Evolutionary conservation across 202 grass and related monocot genomes (phyloP), one percentile per base, ranked within the genome.

Genomic region (Brachypodium distachyon): DNA sequence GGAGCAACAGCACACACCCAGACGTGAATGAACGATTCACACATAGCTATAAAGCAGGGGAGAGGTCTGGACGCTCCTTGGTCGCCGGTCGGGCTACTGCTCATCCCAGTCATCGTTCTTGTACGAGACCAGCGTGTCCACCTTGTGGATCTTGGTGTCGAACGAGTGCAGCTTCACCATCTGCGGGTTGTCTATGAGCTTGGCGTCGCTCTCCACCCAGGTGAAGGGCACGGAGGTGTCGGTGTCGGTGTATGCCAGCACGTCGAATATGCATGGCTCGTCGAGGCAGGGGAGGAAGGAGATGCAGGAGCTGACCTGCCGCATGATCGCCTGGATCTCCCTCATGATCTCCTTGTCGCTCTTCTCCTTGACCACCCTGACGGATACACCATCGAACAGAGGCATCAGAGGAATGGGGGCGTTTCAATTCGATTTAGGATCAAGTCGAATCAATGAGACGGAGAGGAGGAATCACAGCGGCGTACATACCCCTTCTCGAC

Each of bases 101-200:
- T 98, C 91, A 17, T 99, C 96, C 83, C 86, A 83, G 6, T 98
- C 91, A n/a, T 99, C 96, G 2, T 90, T 85, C 70, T 95, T 99
- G 85, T 99, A 99, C 1, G 91, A 99, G 14, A 99, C 96, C 29
- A 99, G 69, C 26, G 96, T 95, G 73, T 99, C 91, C 67, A 98
- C 96, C 82, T 98, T 98, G 61, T 98, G 96, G 73, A 98, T 95
- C 96, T 98, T 98, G 9, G 95, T 98, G 87, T 98, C 95, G 49
- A 98, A 98, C 0, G 95, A 94, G 41, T 98, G 95, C 7, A 98
- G 74, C 65, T 92, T 98, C 27, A 98, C 91, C 91, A 98, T 98
- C 74, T 98, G 95, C 17, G 95, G 95, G 23, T 98, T 92, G 48
- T 77, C 53, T 65, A 98, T 98, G 58, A 98, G 89, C 72, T 95